Percentiles rank a stretch among this genome's conserved stretches.
phyloP scores from a whole-genome alignment of 2,329 filamentous ascomycete species.

The Bipolaris bicolor region DNA sequence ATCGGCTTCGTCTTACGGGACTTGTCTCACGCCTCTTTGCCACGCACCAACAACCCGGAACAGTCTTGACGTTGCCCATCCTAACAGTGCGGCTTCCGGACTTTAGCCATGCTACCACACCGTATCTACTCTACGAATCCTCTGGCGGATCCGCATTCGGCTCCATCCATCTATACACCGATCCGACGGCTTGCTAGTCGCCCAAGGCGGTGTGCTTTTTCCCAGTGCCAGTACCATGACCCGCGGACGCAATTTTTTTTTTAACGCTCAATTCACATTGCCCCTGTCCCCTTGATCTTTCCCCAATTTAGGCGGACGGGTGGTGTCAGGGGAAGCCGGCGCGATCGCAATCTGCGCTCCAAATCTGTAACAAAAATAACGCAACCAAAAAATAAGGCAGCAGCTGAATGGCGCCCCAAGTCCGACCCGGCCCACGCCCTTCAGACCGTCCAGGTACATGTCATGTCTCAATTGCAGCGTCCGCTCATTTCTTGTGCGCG shows the following conservation, averaged over 20 bases:
- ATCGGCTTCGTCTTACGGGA: conserved; percentile 22
- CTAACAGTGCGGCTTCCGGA: conserved; percentile 7
- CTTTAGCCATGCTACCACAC: conserved; percentile 11
- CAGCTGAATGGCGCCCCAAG: neutral
- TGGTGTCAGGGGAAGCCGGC: conserved; percentile 11
- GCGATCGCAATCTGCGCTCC: conserved; percentile 8
- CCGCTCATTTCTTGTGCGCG: neutral
- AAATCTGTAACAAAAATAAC: conserved; percentile 12
- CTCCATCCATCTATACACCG: conserved; percentile 8
- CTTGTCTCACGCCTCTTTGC: conserved; percentile 11
- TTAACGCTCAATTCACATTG: neutral
- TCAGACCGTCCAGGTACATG: neutral
- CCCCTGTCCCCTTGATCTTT: conserved; percentile 6
- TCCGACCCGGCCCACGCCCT: neutral
- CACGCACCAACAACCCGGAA: conserved; percentile 7
- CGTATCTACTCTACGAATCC: neutral
- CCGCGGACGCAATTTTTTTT: conserved; percentile 17
- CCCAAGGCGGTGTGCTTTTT: conserved; percentile 11
- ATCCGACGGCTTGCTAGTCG: conserved; percentile 12
- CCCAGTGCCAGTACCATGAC: conserved; percentile 7
- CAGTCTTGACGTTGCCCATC: neutral
- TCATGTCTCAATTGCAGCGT: neutral
- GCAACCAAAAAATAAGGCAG: neutral
- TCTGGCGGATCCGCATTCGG: conserved; percentile 16
- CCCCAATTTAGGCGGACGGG: conserved; percentile 12